These are phyloP conservation scores for Stachybotrys elegans DNA, from an alignment of 2,329 filamentous ascomycete genomes.

Conservation along the genomic window DNA sequence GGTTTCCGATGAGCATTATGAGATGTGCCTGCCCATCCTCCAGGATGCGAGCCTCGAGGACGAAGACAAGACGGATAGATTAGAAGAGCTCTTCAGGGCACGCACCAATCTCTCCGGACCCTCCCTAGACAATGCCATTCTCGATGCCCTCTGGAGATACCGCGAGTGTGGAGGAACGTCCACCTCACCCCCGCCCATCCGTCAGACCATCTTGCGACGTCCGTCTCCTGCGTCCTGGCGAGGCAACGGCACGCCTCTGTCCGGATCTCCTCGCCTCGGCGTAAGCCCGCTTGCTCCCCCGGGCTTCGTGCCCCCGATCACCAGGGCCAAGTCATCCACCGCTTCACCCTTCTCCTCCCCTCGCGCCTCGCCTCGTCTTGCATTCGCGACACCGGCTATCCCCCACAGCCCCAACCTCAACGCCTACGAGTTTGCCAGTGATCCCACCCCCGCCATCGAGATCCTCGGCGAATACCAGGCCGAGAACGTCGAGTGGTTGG, in stretches of 20 bases:
- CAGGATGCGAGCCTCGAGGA: constrained; percentile 80
- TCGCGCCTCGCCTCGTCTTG: constrained; percentile 84
- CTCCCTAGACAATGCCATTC: constrained; percentile 80
- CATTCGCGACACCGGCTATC: constrained; percentile 82
- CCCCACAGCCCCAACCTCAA: constrained; percentile 92
- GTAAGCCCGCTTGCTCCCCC: constrained; percentile 81
- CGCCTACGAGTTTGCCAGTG: constrained; percentile 88
- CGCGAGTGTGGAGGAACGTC: constrained; percentile 60
- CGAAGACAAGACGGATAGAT: constrained; percentile 89
- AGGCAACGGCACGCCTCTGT: constrained; percentile 72
- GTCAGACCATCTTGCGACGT: constrained; percentile 83
- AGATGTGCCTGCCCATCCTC: constrained; percentile 83
- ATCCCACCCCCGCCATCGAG: constrained; percentile 74
- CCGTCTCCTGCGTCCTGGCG: constrained; percentile 94
- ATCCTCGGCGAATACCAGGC: constrained; percentile 87
- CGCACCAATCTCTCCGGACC: constrained; percentile 71
- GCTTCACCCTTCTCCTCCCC: constrained; percentile 93
- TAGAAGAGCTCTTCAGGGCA: constrained; percentile 79
- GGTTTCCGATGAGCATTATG: constrained; percentile 90
- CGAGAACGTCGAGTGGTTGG: constrained; percentile 95
- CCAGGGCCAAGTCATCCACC: constrained; percentile 68
- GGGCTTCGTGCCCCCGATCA: constrained; percentile 73
- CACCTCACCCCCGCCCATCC: constrained; percentile 76
- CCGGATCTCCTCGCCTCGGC: constrained; percentile 74
- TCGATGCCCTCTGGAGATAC: constrained; percentile 87